Evolutionary conservation across 495 filamentous ascomycete genomes (phyloP).

Genomic region (Penicillium cosmopolitanum): DNA sequence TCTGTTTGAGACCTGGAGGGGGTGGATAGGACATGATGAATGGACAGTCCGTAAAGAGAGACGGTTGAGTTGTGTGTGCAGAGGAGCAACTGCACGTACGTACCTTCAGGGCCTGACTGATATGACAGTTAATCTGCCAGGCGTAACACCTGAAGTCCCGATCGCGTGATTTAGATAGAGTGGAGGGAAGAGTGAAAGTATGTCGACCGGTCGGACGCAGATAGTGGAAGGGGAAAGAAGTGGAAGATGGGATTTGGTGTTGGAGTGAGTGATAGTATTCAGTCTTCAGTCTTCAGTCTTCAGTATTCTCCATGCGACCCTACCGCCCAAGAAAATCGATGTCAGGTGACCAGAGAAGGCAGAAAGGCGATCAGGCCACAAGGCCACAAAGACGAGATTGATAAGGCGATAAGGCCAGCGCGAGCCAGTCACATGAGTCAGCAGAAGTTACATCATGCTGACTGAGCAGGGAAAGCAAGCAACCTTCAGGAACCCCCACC

Average conservation of each 20-base stretch:
- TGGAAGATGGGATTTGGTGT: no score
- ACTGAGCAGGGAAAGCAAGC: conserved; percentile 2
- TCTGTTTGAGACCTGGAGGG: conserved; percentile 81
- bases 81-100: conserved; percentile 49
- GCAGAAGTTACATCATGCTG: conserved; percentile 42
- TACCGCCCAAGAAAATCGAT: conserved; percentile 24
- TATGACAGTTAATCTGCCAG: conserved; percentile 42
- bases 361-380: neutral
- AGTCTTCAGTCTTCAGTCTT: no score
- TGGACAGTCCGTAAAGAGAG: conserved; percentile 52
- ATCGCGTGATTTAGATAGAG: neutral
- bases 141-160: conserved; percentile 42
- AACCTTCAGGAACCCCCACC: conserved; percentile 26
- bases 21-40: conserved; percentile 96
- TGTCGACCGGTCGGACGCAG: no score
- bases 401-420: neutral
- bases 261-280: no score
- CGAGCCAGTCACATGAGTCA: neutral
- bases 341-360: conserved; percentile 44
- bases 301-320: conserved; percentile 5
- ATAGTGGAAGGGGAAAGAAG: no score
- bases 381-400: neutral
- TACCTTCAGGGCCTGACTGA: conserved; percentile 61
- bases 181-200: no score
- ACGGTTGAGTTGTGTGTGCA: conserved; percentile 36